Percentiles rank a stretch among this genome's conserved stretches.
phyloP scores from a whole-genome alignment of 164 flowering plant species.

The Nymphaea colorata region DNA sequence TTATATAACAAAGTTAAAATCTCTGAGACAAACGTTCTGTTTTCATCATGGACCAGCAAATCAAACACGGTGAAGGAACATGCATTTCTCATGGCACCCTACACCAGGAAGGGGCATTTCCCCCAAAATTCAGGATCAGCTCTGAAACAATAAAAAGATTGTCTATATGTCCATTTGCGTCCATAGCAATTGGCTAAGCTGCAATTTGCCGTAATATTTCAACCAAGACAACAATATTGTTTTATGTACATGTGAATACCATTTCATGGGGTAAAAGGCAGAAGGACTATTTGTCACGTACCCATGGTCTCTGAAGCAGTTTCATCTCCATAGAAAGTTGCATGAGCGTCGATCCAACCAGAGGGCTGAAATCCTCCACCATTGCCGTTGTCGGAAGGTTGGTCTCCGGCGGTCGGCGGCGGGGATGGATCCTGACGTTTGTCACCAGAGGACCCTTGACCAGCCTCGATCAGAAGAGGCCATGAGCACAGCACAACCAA shows the following conservation, averaged over 20 bases:
- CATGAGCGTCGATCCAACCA: conserved; percentile 51
- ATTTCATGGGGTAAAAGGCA: background rate
- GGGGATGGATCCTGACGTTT: no score
- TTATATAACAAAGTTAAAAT: no score
- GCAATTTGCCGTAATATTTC: background rate
- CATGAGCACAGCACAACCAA: no score
- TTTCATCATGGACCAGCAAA: no score
- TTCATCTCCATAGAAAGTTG: conserved; percentile 95
- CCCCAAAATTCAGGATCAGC: background rate
- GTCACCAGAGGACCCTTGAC: no score
- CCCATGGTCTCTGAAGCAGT: conserved; percentile 78
- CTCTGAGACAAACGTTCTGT: no score
- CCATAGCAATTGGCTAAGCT: background rate
- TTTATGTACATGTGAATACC: background rate
- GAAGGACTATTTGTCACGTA: conserved; percentile 8
- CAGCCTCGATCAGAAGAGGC: no score
- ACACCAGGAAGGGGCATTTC: no score
- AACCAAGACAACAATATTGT: background rate
- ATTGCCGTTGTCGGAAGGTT: no score
- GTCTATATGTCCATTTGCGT: background rate
- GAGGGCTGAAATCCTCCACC: conserved; percentile 21
- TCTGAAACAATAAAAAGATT: background rate
- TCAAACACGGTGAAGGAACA: no score
- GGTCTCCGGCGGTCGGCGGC: no score
- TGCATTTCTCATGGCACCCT: no score